These are phyloP conservation scores for Paxillus ammoniavirescens DNA, from an alignment of 768 basidiomycete genomes.

Conservation along the genomic window DNA sequence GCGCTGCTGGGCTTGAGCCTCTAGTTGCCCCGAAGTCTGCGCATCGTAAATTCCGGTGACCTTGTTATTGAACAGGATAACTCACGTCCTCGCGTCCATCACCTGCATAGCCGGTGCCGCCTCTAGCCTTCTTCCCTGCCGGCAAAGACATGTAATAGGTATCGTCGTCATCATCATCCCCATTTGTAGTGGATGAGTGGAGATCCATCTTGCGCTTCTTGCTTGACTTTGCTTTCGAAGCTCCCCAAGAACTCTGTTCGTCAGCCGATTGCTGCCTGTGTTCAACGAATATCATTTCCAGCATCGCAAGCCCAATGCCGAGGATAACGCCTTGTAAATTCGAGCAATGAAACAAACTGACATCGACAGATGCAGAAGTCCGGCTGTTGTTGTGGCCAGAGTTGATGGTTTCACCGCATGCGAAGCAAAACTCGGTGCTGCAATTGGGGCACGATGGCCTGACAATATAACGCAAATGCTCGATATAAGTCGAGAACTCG, in stretches of 20 bases:
- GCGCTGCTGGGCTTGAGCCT: slow-evolving; percentile 72
- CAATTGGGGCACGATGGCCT: slow-evolving; percentile 64
- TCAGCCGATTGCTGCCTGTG: slow-evolving; percentile 39
- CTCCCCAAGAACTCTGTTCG: slow-evolving; percentile 23
- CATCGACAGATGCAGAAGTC: slow-evolving; percentile 44
- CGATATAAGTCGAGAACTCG: slow-evolving; percentile 68
- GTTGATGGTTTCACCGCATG: slow-evolving; percentile 69
- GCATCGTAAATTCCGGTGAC: slow-evolving; percentile 5
- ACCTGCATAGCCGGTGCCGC: slow-evolving; percentile 88
- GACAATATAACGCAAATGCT: slow-evolving; percentile 57
- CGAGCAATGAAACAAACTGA: slow-evolving; percentile 82
- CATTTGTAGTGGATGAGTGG: slow-evolving; percentile 21
- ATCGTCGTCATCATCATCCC: slow-evolving; percentile 57
- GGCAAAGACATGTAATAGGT: slow-evolving; percentile 40
- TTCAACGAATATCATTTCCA: slow-evolving; percentile 70
- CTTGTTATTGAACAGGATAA: slow-evolving; percentile 6
- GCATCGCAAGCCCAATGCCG: slow-evolving; percentile 86
- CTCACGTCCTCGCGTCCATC: slow-evolving; percentile 82
- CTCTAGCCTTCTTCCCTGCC: slow-evolving; percentile 64
- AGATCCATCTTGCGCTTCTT: slow-evolving; percentile 42
- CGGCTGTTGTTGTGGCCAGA: slow-evolving; percentile 44
- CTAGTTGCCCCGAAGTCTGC: slow-evolving; percentile 77
- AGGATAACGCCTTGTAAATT: slow-evolving; percentile 87
- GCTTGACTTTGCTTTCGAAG: slow-evolving; percentile 29
- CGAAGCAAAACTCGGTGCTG: slow-evolving; percentile 61